These are phyloP conservation scores for Tritrichomonas foetus DNA, from an alignment of 208 protist species.

Conservation along the genomic window DNA sequence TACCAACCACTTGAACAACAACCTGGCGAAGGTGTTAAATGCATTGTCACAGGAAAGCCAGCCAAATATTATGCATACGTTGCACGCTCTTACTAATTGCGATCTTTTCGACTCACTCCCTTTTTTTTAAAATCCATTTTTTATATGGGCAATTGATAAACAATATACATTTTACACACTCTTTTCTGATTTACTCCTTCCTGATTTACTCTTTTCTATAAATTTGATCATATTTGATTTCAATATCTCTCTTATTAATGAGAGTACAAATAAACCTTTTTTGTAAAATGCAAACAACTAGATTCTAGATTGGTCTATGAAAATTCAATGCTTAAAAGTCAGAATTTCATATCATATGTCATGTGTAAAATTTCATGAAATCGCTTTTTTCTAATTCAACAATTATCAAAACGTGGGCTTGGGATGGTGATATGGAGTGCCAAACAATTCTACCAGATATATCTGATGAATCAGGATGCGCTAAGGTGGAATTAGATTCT, in stretches of 20 bases:
- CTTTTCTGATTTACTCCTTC: no score
- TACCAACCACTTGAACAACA: conserved; percentile 44
- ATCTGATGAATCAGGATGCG: background rate
- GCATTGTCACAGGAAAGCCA: conserved; percentile 54
- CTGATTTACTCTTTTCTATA: no score
- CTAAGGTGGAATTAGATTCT: background rate
- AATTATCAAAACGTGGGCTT: background rate
- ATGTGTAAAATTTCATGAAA: no score
- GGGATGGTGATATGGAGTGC: background rate
- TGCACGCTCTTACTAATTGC: conserved; percentile 50
- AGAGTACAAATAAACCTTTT: no score
- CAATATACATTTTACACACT: no score
- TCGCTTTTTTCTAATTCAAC: background rate
- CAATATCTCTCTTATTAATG: no score
- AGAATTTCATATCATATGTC: no score
- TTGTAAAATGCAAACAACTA: no score
- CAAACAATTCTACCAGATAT: background rate
- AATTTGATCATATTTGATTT: background rate
- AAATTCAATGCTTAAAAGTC: no score
- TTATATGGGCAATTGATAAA: no score
- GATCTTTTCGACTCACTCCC: background rate
- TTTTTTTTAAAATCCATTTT: no score
- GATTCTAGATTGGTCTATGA: no score
- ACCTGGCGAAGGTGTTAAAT: conserved; percentile 49
- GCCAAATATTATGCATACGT: conserved; percentile 52